Evolutionary conservation across 2,329 filamentous ascomycete species (phyloP).

Genomic region (Paramyrothecium sp.): DNA sequence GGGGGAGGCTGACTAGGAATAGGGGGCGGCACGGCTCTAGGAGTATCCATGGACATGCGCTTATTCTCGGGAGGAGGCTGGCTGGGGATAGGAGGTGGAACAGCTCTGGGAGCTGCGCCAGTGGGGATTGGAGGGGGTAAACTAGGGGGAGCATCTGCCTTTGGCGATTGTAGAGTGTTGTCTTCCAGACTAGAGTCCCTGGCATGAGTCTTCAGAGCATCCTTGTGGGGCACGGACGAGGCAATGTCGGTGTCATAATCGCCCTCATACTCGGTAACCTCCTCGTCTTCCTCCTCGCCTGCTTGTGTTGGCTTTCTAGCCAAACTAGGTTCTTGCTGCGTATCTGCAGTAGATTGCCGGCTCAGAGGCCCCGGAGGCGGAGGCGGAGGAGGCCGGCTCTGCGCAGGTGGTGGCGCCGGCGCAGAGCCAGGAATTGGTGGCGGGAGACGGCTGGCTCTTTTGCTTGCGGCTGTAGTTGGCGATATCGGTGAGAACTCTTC

Average conservation of each 20-base stretch:
- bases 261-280: conserved; percentile 91
- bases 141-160: conserved; percentile 40
- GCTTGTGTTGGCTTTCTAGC: conserved; percentile 36
- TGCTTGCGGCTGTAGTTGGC: conserved; percentile 41
- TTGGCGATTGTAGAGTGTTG: conserved; percentile 58
- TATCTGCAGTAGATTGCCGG: conserved; percentile 60
- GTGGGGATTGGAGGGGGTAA: conserved; percentile 57
- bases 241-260: conserved; percentile 98
- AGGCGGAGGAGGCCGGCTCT: conserved; percentile 64
- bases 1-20: conserved; percentile 58
- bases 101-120: conserved; percentile 52
- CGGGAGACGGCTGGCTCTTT: conserved; percentile 55
- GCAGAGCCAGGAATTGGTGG: conserved; percentile 59
- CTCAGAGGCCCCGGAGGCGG: conserved; percentile 58
- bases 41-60: conserved; percentile 68
- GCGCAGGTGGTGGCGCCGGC: conserved; percentile 44
- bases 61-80: conserved; percentile 53
- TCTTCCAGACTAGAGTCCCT: conserved; percentile 77
- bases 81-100: conserved; percentile 64
- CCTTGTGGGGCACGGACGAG: conserved; percentile 89
- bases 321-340: conserved; percentile 38
- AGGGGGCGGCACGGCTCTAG: conserved; percentile 68
- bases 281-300: conserved; percentile 68
- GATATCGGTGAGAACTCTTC: conserved; percentile 44
- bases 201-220: conserved; percentile 80